Percentiles rank a stretch among this genome's conserved stretches.
Conservation (phyloP, 169 alveolate genomes). For the Eimeria praecox region DNA sequence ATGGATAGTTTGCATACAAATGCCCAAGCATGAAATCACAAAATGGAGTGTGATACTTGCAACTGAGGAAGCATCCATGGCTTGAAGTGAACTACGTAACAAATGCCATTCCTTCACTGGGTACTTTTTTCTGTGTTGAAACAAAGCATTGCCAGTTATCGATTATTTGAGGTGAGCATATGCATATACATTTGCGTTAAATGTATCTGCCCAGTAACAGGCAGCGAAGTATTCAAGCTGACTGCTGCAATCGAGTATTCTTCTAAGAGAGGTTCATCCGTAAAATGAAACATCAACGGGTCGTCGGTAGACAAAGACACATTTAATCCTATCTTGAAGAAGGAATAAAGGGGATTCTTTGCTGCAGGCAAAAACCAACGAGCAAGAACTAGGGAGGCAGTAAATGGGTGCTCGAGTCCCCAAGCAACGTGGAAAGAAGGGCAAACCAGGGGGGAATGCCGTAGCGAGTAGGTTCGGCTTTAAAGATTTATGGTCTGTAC, state of each 20-base stretch:
- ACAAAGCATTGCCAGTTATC: neutral
- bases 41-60: neutral
- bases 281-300: slow-evolving; percentile 95
- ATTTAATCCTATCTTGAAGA: slow-evolving; percentile 94
- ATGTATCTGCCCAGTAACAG: neutral
- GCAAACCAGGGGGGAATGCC: neutral
- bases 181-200: neutral
- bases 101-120: neutral
- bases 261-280: slow-evolving; percentile 96
- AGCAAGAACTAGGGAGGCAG: neutral
- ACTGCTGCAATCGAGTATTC: slow-evolving; percentile 94
- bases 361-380: slow-evolving; percentile 82
- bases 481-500: neutral
- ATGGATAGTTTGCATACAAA: neutral
- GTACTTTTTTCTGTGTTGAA: neutral
- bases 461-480: neutral
- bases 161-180: neutral
- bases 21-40: neutral
- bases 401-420: neutral
- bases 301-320: slow-evolving; percentile 96
- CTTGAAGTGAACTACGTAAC: neutral
- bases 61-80: neutral
- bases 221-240: neutral
- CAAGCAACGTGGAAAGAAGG: neutral
- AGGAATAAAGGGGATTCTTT: slow-evolving; percentile 93